These are phyloP conservation scores for Nissolia schottii DNA, from an alignment of 306 rosid species.

Conservation along the genomic window DNA sequence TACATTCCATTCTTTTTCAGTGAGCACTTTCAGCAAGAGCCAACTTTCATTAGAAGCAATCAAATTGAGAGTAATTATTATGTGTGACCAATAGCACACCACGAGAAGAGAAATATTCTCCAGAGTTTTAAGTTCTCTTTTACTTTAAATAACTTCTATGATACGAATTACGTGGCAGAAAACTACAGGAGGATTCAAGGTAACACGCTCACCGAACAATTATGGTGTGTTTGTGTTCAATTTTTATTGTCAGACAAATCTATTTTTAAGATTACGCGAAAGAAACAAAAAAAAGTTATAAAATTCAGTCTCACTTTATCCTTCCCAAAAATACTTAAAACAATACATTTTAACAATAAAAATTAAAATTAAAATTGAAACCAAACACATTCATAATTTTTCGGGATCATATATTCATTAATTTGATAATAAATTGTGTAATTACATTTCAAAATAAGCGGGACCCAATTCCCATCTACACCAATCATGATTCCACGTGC, in stretches of 20 bases:
- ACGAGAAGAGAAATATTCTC: neutral
- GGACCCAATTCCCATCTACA: neutral
- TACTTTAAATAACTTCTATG: neutral
- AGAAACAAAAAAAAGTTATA: too few relatives aligned
- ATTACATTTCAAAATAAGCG: neutral
- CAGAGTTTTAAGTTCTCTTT: neutral
- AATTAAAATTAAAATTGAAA: too few relatives aligned
- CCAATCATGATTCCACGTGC: slow-evolving; percentile 27
- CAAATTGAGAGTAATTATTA: neutral
- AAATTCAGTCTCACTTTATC: too few relatives aligned
- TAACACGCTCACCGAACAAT: neutral
- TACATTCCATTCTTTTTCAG: neutral
- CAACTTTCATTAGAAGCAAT: slow-evolving; percentile 11
- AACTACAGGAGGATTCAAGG: neutral
- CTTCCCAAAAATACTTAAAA: too few relatives aligned
- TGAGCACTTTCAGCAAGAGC: neutral
- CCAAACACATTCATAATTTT: too few relatives aligned
- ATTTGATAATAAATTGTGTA: neutral
- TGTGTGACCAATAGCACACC: neutral
- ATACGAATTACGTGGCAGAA: neutral
- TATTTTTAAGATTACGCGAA: too few relatives aligned
- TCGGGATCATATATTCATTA: neutral
- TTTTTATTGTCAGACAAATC: too few relatives aligned
- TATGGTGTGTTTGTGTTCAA: too few relatives aligned
- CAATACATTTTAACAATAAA: too few relatives aligned